phyloP scores from a whole-genome alignment of 495 filamentous ascomycete genomes.

The Penicillium cosmopolitanum region DNA sequence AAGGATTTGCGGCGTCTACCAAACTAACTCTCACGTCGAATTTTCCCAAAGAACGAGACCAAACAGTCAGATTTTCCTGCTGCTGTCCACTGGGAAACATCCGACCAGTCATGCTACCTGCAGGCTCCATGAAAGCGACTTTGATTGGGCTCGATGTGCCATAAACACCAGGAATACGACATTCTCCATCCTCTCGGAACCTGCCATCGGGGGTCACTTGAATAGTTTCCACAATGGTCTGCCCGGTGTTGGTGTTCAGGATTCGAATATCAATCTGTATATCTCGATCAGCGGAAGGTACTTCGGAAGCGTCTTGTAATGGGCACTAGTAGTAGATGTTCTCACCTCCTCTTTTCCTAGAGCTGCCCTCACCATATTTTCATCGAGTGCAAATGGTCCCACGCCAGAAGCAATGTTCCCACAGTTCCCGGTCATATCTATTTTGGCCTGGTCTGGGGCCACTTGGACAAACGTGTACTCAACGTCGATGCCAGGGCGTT shows the following conservation, averaged over 20 bases:
- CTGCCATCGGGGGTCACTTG: conserved; percentile 23
- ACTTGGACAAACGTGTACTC: conserved; percentile 47
- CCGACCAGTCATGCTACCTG: conserved; percentile 36
- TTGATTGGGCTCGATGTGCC: conserved; percentile 31
- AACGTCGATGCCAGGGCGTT: conserved; percentile 32
- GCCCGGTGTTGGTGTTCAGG: conserved; percentile 37
- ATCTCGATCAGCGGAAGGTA: not conserved
- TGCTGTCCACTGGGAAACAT: conserved; percentile 33
- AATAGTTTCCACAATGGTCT: conserved; percentile 32
- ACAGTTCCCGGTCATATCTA: conserved; percentile 47
- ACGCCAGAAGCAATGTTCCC: conserved; percentile 46
- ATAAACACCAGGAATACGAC: conserved; percentile 30
- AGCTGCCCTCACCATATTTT: conserved; percentile 29
- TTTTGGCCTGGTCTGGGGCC: conserved; percentile 29
- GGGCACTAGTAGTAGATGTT: not conserved
- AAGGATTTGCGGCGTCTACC: conserved; percentile 40
- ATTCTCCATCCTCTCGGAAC: conserved; percentile 31
- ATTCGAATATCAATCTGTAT: conserved; percentile 34
- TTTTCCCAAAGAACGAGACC: not conserved
- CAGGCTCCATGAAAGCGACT: conserved; percentile 33
- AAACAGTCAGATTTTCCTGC: conserved; percentile 25
- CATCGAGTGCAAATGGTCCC: conserved; percentile 41
- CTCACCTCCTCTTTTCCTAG: conserved; percentile 30
- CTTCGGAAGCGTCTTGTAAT: not conserved
- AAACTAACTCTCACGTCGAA: conserved; percentile 29